Percentiles rank a stretch among this genome's conserved stretches.
Conservation (phyloP, 2,329 filamentous ascomycete species). For the Dactylella cylindrospora region DNA sequence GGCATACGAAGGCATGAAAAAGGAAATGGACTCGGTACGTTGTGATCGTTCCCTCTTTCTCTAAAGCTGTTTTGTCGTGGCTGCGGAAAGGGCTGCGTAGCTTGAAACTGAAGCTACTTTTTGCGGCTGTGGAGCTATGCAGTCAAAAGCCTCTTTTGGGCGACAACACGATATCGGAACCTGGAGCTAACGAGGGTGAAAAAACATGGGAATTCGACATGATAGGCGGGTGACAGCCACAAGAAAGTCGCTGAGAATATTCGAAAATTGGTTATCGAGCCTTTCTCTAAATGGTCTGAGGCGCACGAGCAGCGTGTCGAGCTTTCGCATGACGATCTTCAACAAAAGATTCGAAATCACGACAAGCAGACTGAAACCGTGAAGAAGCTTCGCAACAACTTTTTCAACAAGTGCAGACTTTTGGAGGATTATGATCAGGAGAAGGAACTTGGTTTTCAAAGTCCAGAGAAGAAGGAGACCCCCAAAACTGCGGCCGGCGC, state of each 20-base stretch:
- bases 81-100: no score
- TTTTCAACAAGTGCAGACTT: conserved; percentile 97
- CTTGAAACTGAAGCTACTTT: conserved; percentile 11
- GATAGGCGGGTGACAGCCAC: conserved; percentile 80
- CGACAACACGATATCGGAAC: conserved; percentile 40
- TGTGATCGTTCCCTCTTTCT: conserved; percentile 29
- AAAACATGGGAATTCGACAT: conserved; percentile 3
- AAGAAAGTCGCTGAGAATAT: conserved; percentile 96
- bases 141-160: neutral
- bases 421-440: conserved; percentile 97
- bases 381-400: conserved; percentile 89
- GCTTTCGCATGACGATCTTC: conserved; percentile 91
- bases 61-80: neutral
- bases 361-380: conserved; percentile 87
- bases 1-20: conserved; percentile 49
- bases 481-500: conserved; percentile 54
- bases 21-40: conserved; percentile 49
- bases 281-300: conserved; percentile 94
- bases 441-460: conserved; percentile 96
- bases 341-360: conserved; percentile 85
- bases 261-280: conserved; percentile 88
- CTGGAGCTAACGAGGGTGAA: conserved; percentile 52
- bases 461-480: conserved; percentile 60
- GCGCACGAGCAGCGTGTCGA: conserved; percentile 88
- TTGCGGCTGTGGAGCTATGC: conserved; percentile 5